Conservation (phyloP, 2,329 filamentous ascomycete genomes). For the Leptographium radiaticola region DNA sequence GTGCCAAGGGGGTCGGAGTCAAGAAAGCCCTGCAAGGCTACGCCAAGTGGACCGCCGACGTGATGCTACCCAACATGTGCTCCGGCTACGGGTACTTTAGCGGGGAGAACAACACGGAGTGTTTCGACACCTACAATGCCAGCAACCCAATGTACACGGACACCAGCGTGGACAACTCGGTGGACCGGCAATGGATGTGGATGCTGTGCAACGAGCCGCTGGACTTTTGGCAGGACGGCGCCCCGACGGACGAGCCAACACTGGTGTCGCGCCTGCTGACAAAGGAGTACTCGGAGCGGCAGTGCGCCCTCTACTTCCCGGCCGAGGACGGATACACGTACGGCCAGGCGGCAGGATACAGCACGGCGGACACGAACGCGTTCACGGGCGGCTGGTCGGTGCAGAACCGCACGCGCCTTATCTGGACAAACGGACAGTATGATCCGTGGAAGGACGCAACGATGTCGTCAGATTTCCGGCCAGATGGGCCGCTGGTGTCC, state of each 20-base stretch:
- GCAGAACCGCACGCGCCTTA: constrained; percentile 24
- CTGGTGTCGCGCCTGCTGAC: constrained; percentile 26
- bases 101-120: constrained; percentile 29
- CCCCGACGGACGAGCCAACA: constrained; percentile 27
- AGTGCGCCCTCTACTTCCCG: constrained; percentile 35
- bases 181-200: constrained; percentile 42
- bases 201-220: constrained; percentile 39
- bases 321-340: constrained; percentile 17
- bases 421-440: constrained; percentile 27
- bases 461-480: constrained; percentile 22
- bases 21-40: constrained; percentile 36
- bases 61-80: constrained; percentile 29
- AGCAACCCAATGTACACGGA: constrained; percentile 27
- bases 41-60: constrained; percentile 30
- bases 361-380: constrained; percentile 21
- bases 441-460: constrained; percentile 29
- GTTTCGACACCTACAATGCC: constrained; percentile 32
- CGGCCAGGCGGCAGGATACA: constrained; percentile 20
- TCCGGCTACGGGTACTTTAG: constrained; percentile 30
- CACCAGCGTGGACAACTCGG: constrained; percentile 22
- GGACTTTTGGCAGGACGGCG: constrained; percentile 29
- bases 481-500: constrained; percentile 23
- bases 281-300: constrained; percentile 24
- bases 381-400: constrained; percentile 27
- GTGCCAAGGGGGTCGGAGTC: constrained; percentile 35